Base-by-base conservation (phyloP, 2,329 filamentous ascomycete species). In the Colletotrichum aenigma region DNA sequence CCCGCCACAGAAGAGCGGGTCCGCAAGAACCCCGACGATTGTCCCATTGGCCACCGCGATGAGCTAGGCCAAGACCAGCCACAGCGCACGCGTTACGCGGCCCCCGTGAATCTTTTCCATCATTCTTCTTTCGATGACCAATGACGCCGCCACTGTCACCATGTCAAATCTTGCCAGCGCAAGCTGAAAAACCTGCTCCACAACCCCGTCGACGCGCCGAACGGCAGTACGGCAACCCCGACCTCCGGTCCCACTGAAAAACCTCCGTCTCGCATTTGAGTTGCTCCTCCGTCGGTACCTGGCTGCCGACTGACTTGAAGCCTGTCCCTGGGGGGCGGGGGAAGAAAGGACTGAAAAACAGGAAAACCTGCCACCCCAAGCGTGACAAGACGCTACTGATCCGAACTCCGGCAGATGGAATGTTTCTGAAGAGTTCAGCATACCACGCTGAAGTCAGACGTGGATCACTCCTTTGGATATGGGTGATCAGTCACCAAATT, bases 61-160 rank as follows among this genome's bases (percentile, higher is more conserved):
- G 34, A 69, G 58, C 34, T 38, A 66, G 52, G 68, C 61, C 38
- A 28, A 56, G 61, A 30, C 21, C 62, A 76, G 74, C 70, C 60
- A 69, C 70, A 69, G 7, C 65, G 48, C 16, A n/a, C 74, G 48
- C 56, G 64, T 74, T 74, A 73, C 74, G 70, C 70, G 70, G 70
- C 74, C 73, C 67, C 64, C 64, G 67, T 28, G 38, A 28, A 56
- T 24, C 43, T 38, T n/a, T 52, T 60, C 48, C 16, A 34, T 24
- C 15, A 71, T 56, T 48, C 16, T 32, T 21, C 26, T 38, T 32
- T 64, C 32, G 4, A 61, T 34, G 21, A 64, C 61, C 58, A 61
- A 26, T 0, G 4, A 64, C 24, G 15, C 24, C 15, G 21, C 15
- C 24, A 18, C 24, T 58, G 55, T 38, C 21, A 21, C 34, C n/a